A percentile compares a stretch with the other conserved stretches of the same genome.
Evolutionary conservation across 208 protist genomes (phyloP).

Genomic region (Leishmania gerbilli): DNA sequence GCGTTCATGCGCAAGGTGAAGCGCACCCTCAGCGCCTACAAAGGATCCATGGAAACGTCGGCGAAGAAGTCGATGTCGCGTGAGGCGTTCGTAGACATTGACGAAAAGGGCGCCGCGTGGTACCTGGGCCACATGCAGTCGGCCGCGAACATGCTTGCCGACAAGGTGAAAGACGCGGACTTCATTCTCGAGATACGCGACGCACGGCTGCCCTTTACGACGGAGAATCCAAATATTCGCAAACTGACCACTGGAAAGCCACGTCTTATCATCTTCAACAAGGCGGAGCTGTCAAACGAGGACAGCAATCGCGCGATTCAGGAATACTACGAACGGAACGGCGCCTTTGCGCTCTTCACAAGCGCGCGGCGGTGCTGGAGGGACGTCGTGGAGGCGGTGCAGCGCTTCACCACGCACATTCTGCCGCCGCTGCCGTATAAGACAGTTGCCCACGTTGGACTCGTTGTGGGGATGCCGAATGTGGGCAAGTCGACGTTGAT

Average conservation of each 20-base stretch:
- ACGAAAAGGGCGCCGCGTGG: slow-evolving; percentile 87
- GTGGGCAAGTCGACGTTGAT: slow-evolving; percentile 96
- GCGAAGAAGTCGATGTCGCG: slow-evolving; percentile 62
- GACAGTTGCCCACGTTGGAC: slow-evolving; percentile 76
- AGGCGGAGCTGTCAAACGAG: slow-evolving; percentile 90
- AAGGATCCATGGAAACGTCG: slow-evolving; percentile 69
- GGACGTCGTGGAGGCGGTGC: slow-evolving; percentile 80
- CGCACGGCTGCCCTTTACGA: slow-evolving; percentile 89
- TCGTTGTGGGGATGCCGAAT: slow-evolving; percentile 95
- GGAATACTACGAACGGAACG: slow-evolving; percentile 76
- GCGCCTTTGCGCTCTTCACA: slow-evolving; percentile 81
- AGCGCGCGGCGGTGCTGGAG: slow-evolving; percentile 75
- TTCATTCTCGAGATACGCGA: slow-evolving; percentile 94
- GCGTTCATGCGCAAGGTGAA: slow-evolving; percentile 91
- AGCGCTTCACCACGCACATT: slow-evolving; percentile 79
- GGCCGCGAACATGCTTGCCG: slow-evolving; percentile 49
- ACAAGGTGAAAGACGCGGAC: slow-evolving; percentile 85
- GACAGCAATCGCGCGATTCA: slow-evolving; percentile 82
- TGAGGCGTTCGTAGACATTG: slow-evolving; percentile 89
- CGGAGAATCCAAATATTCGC: slow-evolving; percentile 82
- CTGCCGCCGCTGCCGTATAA: slow-evolving; percentile 63
- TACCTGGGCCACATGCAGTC: slow-evolving; percentile 90
- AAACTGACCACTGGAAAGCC: slow-evolving; percentile 57
- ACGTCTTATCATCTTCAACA: slow-evolving; percentile 92
- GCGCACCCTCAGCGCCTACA: slow-evolving; percentile 72